Percentiles rank a stretch among this genome's conserved stretches.
These are phyloP conservation scores for Ganoderma multipileum DNA, from an alignment of 1,284 basidiomycete genomes.

Conservation along the genomic window DNA sequence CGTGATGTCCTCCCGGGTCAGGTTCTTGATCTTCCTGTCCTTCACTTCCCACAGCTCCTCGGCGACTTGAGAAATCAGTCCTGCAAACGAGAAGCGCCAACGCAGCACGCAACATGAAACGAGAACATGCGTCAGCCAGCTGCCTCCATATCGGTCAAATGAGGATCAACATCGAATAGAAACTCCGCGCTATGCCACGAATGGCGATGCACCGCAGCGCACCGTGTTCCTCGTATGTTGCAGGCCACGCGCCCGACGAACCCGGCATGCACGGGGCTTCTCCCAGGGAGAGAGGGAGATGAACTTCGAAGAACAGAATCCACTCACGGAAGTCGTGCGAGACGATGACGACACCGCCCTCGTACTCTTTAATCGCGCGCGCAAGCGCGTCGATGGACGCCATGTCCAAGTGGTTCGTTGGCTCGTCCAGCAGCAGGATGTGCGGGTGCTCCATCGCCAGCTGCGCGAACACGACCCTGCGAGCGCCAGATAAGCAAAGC, in stretches of 20 bases:
- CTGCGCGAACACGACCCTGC: slow-evolving; percentile 90
- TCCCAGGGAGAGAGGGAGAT: neutral
- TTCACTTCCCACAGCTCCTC: slow-evolving; percentile 99
- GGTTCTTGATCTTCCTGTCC: slow-evolving; percentile 91
- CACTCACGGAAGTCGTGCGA: slow-evolving; percentile 92
- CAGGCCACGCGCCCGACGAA: neutral
- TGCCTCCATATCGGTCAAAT: neutral
- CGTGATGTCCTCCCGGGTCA: slow-evolving; percentile 88
- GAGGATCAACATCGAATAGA: neutral
- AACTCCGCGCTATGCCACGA: neutral
- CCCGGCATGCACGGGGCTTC: neutral
- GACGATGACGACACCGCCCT: slow-evolving; percentile 97
- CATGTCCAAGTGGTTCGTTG: slow-evolving; percentile 97
- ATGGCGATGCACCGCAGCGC: slow-evolving; percentile 2
- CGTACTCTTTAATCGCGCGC: slow-evolving; percentile 93
- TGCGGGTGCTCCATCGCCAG: slow-evolving; percentile 93
- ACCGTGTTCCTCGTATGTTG: neutral
- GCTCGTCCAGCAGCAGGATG: slow-evolving; percentile 87
- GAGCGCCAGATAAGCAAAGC: slow-evolving; percentile 1
- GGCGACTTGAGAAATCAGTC: slow-evolving; percentile 93
- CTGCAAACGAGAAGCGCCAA: slow-evolving; percentile 42
- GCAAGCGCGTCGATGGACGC: slow-evolving; percentile 96
- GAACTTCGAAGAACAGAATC: slow-evolving; percentile 36
- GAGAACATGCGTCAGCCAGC: slow-evolving; percentile 21
- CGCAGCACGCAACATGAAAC: neutral